These are phyloP conservation scores for Aspergillus quadrilineatus DNA, from an alignment of 2,329 filamentous ascomycete species.

Conservation along the genomic window DNA sequence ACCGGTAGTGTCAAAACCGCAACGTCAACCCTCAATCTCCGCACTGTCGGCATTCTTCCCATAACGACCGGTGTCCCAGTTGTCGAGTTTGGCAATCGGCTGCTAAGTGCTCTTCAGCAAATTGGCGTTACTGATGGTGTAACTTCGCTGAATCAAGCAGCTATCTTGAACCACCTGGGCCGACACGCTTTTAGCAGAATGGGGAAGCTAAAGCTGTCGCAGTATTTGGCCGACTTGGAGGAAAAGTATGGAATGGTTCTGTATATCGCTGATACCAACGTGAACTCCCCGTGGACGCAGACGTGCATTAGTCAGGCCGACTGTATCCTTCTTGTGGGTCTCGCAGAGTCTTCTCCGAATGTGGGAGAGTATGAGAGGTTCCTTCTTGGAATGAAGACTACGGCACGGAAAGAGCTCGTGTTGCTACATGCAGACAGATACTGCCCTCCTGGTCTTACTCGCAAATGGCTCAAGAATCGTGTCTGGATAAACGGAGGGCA, in stretches of 20 bases:
- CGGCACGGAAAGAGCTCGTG: constrained; percentile 87
- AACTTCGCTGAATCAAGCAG: constrained; percentile 86
- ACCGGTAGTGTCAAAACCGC: constrained; percentile 53
- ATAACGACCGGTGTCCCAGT: constrained; percentile 91
- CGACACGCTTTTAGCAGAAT: constrained; percentile 96
- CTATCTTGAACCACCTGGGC: constrained; percentile 90
- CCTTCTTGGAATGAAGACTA: constrained; percentile 94
- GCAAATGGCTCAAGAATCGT: constrained; percentile 86
- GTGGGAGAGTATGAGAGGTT: constrained; percentile 98
- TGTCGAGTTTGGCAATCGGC: constrained; percentile 85
- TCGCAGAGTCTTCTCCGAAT: constrained; percentile 83
- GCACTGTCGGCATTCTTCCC: constrained; percentile 88
- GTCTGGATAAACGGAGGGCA: constrained; percentile 98
- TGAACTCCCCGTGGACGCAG: constrained; percentile 97
- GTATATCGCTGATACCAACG: constrained; percentile 94
- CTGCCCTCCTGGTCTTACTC: constrained; percentile 77
- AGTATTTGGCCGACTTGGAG: constrained; percentile 94
- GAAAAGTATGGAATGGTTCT: constrained; percentile 95
- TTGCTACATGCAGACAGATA: constrained; percentile 86
- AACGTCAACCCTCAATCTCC: constrained; percentile 85
- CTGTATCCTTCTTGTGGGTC: constrained; percentile 86
- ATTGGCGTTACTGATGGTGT: constrained; percentile 88
- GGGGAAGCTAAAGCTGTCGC: constrained; percentile 91
- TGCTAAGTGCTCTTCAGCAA: constrained; percentile 84
- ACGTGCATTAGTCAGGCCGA: constrained; percentile 97